These are phyloP conservation scores for Trametes cubensis DNA, from an alignment of 768 basidiomycete species.

Conservation along the genomic window DNA sequence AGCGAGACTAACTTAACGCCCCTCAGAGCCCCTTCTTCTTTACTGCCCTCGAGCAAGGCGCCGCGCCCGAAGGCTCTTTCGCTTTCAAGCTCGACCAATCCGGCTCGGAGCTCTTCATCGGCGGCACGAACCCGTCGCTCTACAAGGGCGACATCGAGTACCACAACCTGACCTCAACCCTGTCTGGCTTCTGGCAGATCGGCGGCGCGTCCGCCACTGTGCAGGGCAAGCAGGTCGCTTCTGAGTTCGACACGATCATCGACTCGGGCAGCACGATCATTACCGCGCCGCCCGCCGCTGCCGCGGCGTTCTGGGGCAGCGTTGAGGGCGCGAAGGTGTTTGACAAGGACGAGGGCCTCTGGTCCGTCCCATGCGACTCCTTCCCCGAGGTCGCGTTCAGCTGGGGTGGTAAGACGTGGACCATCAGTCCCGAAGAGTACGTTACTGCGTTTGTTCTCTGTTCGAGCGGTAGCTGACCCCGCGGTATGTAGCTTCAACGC, in stretches of 20 bases:
- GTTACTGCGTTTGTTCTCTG: not conserved
- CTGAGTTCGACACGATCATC: conserved; percentile 26
- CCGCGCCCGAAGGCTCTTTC: conserved; percentile 43
- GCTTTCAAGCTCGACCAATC: conserved; percentile 48
- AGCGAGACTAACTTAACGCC: conserved; percentile 18
- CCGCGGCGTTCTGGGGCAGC: conserved; percentile 30
- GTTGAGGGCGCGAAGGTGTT: conserved; percentile 32
- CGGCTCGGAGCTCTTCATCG: conserved; percentile 57
- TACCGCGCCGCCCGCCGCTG: conserved; percentile 27
- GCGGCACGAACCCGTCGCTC: conserved; percentile 50
- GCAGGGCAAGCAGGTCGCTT: conserved; percentile 23
- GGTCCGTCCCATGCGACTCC: conserved; percentile 23
- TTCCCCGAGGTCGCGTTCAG: conserved; percentile 22
- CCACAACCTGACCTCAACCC: conserved; percentile 22
- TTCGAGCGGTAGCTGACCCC: not conserved
- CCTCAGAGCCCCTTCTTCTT: conserved; percentile 36
- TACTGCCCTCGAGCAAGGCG: conserved; percentile 43
- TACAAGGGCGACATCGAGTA: conserved; percentile 47
- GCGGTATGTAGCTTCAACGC: conserved; percentile 14
- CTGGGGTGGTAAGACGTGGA: conserved; percentile 26
- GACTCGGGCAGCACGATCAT: conserved; percentile 36
- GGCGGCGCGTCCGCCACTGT: conserved; percentile 30
- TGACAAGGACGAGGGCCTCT: conserved; percentile 15
- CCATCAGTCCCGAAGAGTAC: conserved; percentile 16
- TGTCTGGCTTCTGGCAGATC: conserved; percentile 34